Conservation (phyloP, 208 protist species). For the Naegleria lovaniensis region DNA sequence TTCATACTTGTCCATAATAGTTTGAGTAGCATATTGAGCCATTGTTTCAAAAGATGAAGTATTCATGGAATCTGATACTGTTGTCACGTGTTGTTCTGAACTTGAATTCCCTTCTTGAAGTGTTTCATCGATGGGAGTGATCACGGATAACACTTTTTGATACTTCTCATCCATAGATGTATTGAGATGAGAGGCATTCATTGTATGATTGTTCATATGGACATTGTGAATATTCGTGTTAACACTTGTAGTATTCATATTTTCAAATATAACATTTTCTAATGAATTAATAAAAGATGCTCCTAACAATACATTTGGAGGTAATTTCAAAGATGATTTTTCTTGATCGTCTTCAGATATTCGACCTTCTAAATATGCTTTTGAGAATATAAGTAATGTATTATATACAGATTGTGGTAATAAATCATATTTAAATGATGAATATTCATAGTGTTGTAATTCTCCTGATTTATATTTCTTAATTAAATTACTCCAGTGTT, state of each 20-base stretch:
- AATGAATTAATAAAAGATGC: neutral
- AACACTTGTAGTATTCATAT: no score
- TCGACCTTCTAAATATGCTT: neutral
- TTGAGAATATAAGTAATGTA: neutral
- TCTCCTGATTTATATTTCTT: neutral
- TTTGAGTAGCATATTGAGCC: neutral
- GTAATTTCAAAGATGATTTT: neutral
- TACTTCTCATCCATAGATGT: no score
- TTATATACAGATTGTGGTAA: neutral
- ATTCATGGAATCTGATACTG: no score
- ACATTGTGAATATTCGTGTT: no score
- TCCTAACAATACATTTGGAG: neutral
- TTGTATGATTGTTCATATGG: no score
- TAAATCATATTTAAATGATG: neutral
- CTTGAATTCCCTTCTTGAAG: no score
- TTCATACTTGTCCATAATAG: neutral
- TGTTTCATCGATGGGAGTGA: no score
- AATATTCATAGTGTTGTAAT: neutral
- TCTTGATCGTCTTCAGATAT: neutral
- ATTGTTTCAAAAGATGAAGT: neutral
- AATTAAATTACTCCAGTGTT: neutral
- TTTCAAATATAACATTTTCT: neutral
- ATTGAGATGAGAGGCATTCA: no score
- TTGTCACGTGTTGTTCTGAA: no score
- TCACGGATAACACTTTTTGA: no score